Conservation (phyloP, 768 basidiomycete species). For the Naematelia aurantialba region DNA sequence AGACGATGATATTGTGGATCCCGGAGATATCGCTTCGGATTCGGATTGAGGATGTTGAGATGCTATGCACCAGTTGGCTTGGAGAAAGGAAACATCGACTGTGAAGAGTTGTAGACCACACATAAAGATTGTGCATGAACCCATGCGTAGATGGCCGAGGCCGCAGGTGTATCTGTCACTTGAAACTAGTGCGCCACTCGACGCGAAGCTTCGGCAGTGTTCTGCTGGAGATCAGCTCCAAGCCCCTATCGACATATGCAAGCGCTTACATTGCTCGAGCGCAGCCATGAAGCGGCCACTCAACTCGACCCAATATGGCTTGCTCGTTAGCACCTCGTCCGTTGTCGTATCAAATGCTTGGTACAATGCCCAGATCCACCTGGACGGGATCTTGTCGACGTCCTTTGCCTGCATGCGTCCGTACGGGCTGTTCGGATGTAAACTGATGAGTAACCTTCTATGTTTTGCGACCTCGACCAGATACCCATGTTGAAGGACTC, state of each 20-base stretch:
- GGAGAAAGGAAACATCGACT: too few relatives aligned
- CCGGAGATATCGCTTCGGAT: conserved; percentile 42
- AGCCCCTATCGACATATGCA: too few relatives aligned
- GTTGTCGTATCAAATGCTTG: too few relatives aligned
- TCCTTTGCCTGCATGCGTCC: background rate
- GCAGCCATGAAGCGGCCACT: background rate
- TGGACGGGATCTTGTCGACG: background rate
- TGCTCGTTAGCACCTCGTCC: too few relatives aligned
- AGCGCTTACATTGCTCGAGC: background rate
- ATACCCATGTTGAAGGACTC: background rate
- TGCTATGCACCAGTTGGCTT: background rate
- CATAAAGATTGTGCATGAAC: background rate
- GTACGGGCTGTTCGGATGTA: background rate
- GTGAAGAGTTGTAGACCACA: background rate
- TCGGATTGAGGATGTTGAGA: conserved; percentile 17
- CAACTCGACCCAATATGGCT: background rate
- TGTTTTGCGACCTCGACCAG: background rate
- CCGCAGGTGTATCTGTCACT: too few relatives aligned
- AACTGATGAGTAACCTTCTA: background rate
- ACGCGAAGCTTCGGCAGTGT: too few relatives aligned
- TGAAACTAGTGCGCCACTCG: too few relatives aligned
- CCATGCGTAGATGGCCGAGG: background rate
- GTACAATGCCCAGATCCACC: background rate
- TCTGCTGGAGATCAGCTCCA: too few relatives aligned
- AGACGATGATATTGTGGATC: conserved; percentile 38